Percentiles rank a stretch among this genome's conserved stretches.
Evolutionary conservation across 2,329 filamentous ascomycete genomes (phyloP).

Genomic region (Drechslera avenae): DNA sequence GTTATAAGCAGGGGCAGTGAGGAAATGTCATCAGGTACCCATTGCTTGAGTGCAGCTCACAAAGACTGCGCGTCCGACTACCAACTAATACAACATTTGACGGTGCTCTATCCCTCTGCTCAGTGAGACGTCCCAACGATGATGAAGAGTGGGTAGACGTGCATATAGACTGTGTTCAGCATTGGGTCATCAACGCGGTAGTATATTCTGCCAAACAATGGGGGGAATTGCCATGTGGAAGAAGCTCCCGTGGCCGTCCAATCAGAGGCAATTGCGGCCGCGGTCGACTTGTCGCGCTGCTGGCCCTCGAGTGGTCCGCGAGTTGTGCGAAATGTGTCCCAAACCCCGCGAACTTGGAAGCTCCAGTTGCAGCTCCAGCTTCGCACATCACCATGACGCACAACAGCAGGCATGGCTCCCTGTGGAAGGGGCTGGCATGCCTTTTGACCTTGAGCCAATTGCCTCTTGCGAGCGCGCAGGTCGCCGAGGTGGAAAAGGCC

Average conservation of each 20-base stretch:
- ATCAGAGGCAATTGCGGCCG: slow-evolving; percentile 22
- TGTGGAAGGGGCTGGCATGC: slow-evolving; percentile 29
- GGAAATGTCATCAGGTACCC: too few species aligned
- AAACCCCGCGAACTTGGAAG: slow-evolving; percentile 22
- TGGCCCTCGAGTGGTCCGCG: slow-evolving; percentile 1
- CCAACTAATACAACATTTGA: too few species aligned
- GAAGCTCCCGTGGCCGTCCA: slow-evolving; percentile 8
- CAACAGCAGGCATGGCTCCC: slow-evolving; percentile 27
- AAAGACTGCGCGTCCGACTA: too few species aligned
- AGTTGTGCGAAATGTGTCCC: slow-evolving; percentile 35
- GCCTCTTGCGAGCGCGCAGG: slow-evolving; percentile 36
- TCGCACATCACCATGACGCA: slow-evolving; percentile 32
- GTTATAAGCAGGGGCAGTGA: too few species aligned
- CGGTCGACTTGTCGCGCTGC: slow-evolving; percentile 7
- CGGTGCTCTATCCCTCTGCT: too few species aligned
- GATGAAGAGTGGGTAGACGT: too few species aligned
- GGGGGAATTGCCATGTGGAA: too few species aligned
- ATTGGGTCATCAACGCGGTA: too few species aligned
- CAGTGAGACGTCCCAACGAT: too few species aligned
- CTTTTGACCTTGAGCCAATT: slow-evolving; percentile 30
- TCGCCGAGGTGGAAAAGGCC: slow-evolving; percentile 50
- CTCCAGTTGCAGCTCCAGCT: slow-evolving; percentile 17
- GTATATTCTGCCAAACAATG: not conserved
- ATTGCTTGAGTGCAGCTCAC: too few species aligned
- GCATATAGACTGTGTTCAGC: too few species aligned